phyloP scores from a whole-genome alignment of 768 basidiomycete species.

The Cyclocybe aegerita region DNA sequence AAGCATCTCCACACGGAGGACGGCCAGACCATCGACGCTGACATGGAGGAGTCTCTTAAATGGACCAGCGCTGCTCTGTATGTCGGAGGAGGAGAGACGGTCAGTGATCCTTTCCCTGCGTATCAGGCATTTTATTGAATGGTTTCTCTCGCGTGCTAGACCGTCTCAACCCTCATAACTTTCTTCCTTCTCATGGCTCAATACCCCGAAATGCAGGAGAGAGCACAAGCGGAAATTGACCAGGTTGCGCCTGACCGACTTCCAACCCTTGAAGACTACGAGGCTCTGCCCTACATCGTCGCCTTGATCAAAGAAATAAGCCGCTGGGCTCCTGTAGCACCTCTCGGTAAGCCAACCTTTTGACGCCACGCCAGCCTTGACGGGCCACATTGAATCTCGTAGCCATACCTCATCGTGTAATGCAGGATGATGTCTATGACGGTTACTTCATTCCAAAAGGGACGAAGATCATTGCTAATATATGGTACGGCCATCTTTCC shows the following conservation, averaged over 20 bases:
- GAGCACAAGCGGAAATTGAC: constrained; percentile 41
- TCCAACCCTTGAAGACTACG: constrained; percentile 31
- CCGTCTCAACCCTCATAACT: constrained; percentile 30
- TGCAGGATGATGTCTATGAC: constrained; percentile 30
- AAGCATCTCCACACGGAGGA: constrained; percentile 26
- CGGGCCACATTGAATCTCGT: background rate
- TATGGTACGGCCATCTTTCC: constrained; percentile 24
- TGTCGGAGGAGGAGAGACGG: constrained; percentile 40
- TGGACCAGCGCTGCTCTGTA: constrained; percentile 29
- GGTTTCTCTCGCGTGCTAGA: constrained; percentile 20
- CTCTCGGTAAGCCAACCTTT: constrained; percentile 18
- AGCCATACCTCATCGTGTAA: constrained; percentile 28
- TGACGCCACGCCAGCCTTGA: background rate
- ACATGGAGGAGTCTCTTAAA: constrained; percentile 26
- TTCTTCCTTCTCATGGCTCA: constrained; percentile 38
- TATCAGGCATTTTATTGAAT: background rate
- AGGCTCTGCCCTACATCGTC: constrained; percentile 30
- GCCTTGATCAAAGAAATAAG: constrained; percentile 40
- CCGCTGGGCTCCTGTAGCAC: constrained; percentile 33
- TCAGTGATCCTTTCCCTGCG: constrained; percentile 18
- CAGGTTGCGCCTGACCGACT: constrained; percentile 29
- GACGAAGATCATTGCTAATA: constrained; percentile 26
- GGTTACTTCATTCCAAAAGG: constrained; percentile 34
- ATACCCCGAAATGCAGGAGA: constrained; percentile 35
- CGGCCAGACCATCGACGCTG: constrained; percentile 17